Percentiles rank a stretch among this genome's conserved stretches.
Evolutionary conservation across 805 yeast genomes (phyloP).

Genomic region (Wickerhamiella slavikovae): DNA sequence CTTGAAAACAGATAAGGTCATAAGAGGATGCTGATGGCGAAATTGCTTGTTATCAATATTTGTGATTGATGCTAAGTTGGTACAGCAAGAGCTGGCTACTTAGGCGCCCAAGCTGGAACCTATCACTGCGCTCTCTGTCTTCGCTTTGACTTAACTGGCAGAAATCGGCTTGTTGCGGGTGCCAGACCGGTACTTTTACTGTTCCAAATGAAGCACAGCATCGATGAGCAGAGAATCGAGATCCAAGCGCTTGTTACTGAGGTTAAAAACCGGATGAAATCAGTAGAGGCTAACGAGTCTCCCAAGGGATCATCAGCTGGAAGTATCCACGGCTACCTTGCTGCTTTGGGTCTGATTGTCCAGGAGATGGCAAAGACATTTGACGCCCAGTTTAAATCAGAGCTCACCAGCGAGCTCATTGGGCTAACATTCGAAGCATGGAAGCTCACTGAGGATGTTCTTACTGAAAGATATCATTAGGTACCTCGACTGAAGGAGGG

Average conservation of each 20-base stretch:
- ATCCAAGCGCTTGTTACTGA: constrained; percentile 15
- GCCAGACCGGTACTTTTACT: constrained; percentile 39
- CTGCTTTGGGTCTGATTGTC: constrained; percentile 31
- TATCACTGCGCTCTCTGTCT: no score
- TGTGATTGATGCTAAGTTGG: no score
- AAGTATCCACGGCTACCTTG: constrained; percentile 55
- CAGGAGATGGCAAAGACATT: constrained; percentile 14
- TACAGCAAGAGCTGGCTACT: no score
- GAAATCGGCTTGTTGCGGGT: constrained; percentile 61
- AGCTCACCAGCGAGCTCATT: constrained; percentile 9
- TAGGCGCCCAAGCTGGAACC: no score
- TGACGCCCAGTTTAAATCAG: constrained; percentile 3
- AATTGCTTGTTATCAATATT: no score
- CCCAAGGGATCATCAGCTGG: constrained; percentile 23
- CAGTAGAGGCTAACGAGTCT: constrained; percentile 24
- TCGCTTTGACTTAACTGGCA: no score
- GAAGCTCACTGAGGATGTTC: constrained; percentile 25
- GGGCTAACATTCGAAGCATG: constrained; percentile 19
- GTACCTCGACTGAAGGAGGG: no score
- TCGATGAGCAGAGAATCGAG: constrained; percentile 17
- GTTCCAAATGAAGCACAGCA: constrained; percentile 15
- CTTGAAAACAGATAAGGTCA: no score
- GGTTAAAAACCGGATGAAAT: constrained; percentile 17
- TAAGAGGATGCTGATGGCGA: no score
- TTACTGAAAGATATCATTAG: constrained; percentile 54